phyloP scores from a whole-genome alignment of 2,329 filamentous ascomycete genomes.

The Diaporthe ilicicola region DNA sequence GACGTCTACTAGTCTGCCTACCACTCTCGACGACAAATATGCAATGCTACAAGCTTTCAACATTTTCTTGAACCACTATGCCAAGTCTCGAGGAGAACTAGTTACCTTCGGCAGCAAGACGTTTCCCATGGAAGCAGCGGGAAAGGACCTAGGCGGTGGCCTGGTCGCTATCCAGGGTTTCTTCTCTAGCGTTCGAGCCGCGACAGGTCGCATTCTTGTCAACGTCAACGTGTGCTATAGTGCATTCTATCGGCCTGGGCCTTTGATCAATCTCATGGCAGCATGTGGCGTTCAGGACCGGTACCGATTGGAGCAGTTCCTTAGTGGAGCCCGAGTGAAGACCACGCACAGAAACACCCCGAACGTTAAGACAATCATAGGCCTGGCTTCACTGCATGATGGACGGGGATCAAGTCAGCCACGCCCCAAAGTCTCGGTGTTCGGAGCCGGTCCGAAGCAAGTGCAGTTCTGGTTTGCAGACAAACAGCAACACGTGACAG shows the following conservation, averaged over 20 bases:
- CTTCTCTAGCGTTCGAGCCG: conserved; percentile 44
- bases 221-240: conserved; percentile 46
- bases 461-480: conserved; percentile 62
- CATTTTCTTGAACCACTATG: conserved; percentile 63
- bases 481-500: conserved; percentile 54
- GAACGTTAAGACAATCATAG: conserved; percentile 47
- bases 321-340: conserved; percentile 46
- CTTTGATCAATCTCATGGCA: conserved; percentile 37
- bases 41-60: conserved; percentile 76
- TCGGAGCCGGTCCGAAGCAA: conserved; percentile 57
- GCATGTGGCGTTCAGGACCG: conserved; percentile 10
- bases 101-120: conserved; percentile 42
- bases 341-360: conserved; percentile 47
- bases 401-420: conserved; percentile 33
- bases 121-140: conserved; percentile 36
- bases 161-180: conserved; percentile 44
- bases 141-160: conserved; percentile 38
- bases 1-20: neutral
- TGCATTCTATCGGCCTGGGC: conserved; percentile 42
- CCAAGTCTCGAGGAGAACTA: conserved; percentile 37
- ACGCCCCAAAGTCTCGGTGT: conserved; percentile 37
- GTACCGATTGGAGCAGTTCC: conserved; percentile 44
- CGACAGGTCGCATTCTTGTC: conserved; percentile 43
- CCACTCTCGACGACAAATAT: conserved; percentile 34
- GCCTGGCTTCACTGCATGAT: conserved; percentile 45